Base-by-base conservation (phyloP, 306 rosid species). In the Cucurbita argyrosperma region DNA sequence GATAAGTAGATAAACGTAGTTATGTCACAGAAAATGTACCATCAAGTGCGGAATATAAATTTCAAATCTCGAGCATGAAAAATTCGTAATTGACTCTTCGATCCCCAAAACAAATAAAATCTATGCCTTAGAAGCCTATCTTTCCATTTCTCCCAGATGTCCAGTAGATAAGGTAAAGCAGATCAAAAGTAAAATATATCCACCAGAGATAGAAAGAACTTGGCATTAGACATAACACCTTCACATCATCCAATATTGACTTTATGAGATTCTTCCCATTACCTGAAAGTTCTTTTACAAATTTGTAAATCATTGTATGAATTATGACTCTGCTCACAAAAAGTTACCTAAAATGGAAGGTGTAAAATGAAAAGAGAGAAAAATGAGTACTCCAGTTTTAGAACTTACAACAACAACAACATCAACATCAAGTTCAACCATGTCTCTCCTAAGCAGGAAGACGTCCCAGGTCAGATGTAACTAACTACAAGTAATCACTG, bases 401-500 rank as follows among this genome's bases (percentile, higher is more conserved):
- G 45, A 46, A 13, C 58, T 69, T 69, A 69, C 58, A 69, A 50
- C 58, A 69, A 50, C 21, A 13, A 64, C 58, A 69, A 50, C 58
- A 69, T 30, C 21, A 13, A 64, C 37, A 43, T 4, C 11, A 39
- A 69, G 58, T 15, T 69, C 58, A 69, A 49, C 30, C 26, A 69
- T 7, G 58, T n/a, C 72, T 45, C 7, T 12, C 12, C 55, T 45
- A 8, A 69, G 58, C 15, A 46, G 43, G 58, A 21, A 50, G 15
- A 15, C 13, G 47, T 12, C 40, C 19, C 21, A 1, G 4, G 70
- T 46, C 21, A 45, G 53, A 39, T 9, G 11, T 66, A 43, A 66
- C 72, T 60, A 40, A 66, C 57, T 69, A 47, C 46, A 26, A 50
- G 40, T 13, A 26, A 69, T 83, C 83, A 87, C 79, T 82, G 89